Evolutionary conservation across 2,329 filamentous ascomycete genomes (phyloP).

Genomic region (Zasmidium angulare): DNA sequence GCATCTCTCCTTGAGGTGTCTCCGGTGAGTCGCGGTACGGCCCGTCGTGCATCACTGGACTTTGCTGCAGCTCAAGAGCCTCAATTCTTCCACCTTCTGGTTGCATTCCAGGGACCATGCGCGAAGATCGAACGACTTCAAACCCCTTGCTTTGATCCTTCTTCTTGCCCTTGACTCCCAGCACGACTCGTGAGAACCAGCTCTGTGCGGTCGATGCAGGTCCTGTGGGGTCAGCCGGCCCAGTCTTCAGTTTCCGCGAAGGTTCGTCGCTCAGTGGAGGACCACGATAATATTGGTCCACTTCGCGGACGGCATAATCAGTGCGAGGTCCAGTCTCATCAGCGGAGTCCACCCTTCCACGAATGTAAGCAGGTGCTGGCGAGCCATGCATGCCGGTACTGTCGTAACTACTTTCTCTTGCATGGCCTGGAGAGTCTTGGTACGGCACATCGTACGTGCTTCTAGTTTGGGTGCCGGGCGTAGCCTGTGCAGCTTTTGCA

Average conservation of each 20-base stretch:
- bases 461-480: constrained; percentile 45
- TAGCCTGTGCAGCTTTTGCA: constrained; percentile 42
- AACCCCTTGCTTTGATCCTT: constrained; percentile 94
- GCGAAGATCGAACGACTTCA: constrained; percentile 87
- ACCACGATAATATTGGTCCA: constrained; percentile 95
- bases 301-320: constrained; percentile 91
- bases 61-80: constrained; percentile 35
- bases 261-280: constrained; percentile 79
- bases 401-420: constrained; percentile 29
- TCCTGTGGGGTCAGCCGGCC: constrained; percentile 89
- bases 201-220: constrained; percentile 85
- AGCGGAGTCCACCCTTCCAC: constrained; percentile 54
- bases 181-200: constrained; percentile 72
- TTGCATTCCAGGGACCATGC: constrained; percentile 76
- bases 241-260: constrained; percentile 84
- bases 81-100: constrained; percentile 56
- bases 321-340: constrained; percentile 49
- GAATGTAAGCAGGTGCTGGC: constrained; percentile 55
- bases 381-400: constrained; percentile 45
- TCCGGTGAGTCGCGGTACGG: constrained; percentile 33
- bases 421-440: constrained; percentile 41
- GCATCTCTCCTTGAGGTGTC: constrained; percentile 15
- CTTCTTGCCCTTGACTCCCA: constrained; percentile 61
- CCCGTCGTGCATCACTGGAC: constrained; percentile 32
- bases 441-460: constrained; percentile 39